These are phyloP conservation scores for Atalantia buxifolia DNA, from an alignment of 345 rosid species.

Conservation along the genomic window DNA sequence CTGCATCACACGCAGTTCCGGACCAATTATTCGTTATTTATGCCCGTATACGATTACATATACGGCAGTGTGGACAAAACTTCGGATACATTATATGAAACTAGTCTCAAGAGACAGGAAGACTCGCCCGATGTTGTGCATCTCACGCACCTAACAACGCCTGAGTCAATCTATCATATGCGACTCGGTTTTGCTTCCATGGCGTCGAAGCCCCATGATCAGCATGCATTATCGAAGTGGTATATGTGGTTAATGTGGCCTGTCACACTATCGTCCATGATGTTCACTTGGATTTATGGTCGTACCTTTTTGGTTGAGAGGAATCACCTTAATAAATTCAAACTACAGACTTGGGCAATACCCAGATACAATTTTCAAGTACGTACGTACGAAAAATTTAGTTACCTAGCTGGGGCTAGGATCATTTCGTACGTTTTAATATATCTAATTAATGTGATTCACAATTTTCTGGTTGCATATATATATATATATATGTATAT, in stretches of 20 bases:
- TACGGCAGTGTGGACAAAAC: conserved; percentile 47
- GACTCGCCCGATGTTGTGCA: conserved; percentile 63
- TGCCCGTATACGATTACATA: conserved; percentile 62
- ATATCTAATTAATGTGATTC: too few species aligned
- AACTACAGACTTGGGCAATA: conserved; percentile 66
- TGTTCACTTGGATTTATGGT: conserved; percentile 44
- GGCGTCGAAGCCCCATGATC: conserved; percentile 47
- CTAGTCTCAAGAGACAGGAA: conserved; percentile 36
- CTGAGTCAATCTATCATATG: conserved; percentile 59
- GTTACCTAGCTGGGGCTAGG: too few species aligned
- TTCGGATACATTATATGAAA: conserved; percentile 31
- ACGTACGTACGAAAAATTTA: not conserved
- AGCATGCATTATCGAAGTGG: conserved; percentile 27
- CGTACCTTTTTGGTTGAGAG: conserved; percentile 52
- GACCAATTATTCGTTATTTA: conserved; percentile 48
- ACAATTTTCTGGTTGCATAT: not conserved
- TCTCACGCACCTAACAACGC: conserved; percentile 57
- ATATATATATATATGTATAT: too few species aligned
- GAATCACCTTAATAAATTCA: conserved; percentile 41
- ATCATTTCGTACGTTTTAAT: too few species aligned
- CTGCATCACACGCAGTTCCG: conserved; percentile 65
- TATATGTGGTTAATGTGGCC: conserved; percentile 59
- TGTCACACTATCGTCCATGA: conserved; percentile 41
- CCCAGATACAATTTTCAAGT: conserved; percentile 69
- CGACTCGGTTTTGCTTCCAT: conserved; percentile 54